These are phyloP conservation scores for Metschnikowia gelsemii DNA, from an alignment of 805 yeast genomes.

Conservation along the genomic window DNA sequence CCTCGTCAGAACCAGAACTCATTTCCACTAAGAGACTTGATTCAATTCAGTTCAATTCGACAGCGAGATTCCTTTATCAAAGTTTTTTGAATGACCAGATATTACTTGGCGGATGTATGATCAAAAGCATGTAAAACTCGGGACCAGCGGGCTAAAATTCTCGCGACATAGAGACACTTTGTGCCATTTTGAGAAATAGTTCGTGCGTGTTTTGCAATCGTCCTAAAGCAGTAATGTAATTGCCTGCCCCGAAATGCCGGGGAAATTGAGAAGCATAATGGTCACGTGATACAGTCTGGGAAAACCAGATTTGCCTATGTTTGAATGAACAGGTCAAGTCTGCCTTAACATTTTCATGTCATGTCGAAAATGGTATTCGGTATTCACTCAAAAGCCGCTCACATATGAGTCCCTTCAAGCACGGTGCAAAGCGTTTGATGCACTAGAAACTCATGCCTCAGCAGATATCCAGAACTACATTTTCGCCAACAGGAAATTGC, in stretches of 20 bases:
- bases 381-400: conserved; percentile 15
- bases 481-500: conserved; percentile 19
- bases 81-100: no score
- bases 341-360: conserved; percentile 1
- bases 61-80: no score
- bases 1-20: conserved; percentile 2
- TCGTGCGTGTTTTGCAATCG: conserved; percentile 3
- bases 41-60: no score
- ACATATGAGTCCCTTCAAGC: conserved; percentile 17
- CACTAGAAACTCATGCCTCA: conserved; percentile 7
- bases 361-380: conserved; percentile 9
- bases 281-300: no score
- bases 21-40: no score
- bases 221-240: conserved; percentile 4
- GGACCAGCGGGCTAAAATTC: no score
- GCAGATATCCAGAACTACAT: conserved; percentile 15
- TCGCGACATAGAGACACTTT: no score
- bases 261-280: no score
- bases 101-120: no score
- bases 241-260: no score
- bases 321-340: no score
- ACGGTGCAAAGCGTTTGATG: conserved; percentile 11
- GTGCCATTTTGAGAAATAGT: background rate
- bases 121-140: no score
- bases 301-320: background rate